phyloP scores from a whole-genome alignment of 805 yeast species.

The Lachancea cidri region DNA sequence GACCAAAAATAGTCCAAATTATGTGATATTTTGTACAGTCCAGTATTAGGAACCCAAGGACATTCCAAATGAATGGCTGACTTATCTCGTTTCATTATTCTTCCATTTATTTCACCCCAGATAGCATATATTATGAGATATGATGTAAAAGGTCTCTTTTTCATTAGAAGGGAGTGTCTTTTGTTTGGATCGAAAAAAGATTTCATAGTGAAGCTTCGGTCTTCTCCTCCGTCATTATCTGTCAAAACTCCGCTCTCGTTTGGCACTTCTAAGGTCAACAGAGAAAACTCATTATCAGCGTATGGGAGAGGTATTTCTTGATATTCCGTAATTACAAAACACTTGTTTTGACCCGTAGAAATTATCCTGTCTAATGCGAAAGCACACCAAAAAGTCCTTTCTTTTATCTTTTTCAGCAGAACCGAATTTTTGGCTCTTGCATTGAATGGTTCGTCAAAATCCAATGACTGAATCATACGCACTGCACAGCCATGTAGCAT shows the following conservation, averaged over 20 bases:
- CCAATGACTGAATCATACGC: conserved; percentile 10
- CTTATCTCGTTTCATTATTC: conserved; percentile 7
- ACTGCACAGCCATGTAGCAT: conserved; percentile 11
- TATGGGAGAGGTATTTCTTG: conserved; percentile 6
- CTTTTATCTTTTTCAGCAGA: conserved; percentile 4
- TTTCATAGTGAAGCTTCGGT: not conserved
- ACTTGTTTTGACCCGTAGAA: conserved; percentile 7
- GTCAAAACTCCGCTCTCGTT: not conserved
- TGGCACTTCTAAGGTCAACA: not conserved
- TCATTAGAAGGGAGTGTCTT: not conserved
- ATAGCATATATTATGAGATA: conserved; percentile 3
- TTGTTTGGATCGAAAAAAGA: not conserved
- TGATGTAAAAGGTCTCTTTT: conserved; percentile 2
- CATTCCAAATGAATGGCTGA: conserved; percentile 1
- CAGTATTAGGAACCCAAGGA: conserved; percentile 10
- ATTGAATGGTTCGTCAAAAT: conserved; percentile 8
- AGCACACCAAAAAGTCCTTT: conserved; percentile 10
- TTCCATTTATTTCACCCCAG: conserved; percentile 8
- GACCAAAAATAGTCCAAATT: conserved; percentile 5
- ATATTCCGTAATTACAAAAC: conserved; percentile 2
- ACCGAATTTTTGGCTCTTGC: conserved; percentile 2
- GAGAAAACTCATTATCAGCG: conserved; percentile 4
- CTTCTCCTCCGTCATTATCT: not conserved
- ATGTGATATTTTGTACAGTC: conserved; percentile 2
- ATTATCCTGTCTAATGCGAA: conserved; percentile 9